Evolutionary conservation across 805 yeast genomes (phyloP), one percentile per base, ranked within the genome.

Genomic region (Suhomyces canberraensis): DNA sequence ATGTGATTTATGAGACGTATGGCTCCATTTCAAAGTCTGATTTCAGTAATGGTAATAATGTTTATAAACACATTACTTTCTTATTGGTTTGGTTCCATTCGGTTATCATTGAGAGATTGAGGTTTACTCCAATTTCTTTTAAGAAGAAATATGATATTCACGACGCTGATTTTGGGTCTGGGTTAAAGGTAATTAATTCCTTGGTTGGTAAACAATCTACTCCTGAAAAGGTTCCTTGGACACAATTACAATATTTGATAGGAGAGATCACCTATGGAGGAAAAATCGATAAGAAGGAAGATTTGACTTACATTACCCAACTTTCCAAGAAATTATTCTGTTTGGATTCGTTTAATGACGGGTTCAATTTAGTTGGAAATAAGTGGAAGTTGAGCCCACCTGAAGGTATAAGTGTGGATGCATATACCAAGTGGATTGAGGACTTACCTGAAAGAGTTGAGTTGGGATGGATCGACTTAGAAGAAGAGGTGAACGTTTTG

Each of bases 1-100:
- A 64, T 1, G 56, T 69, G 11, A 50, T 85, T 51, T 37, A 35
- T 4, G 76, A 71, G 28, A 53, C 68, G 2, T 60, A 64, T 42
- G 47, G 49, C 3, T 44, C 55, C 37, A 33, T 42, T 46, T 42
- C 37, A 19, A 37, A 16, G 37, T 52, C 51, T 5, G 27, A 45
- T 19, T 22, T 43, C 11, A 40, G 41, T 15, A 35, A 45, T 18
- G 29, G 41, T 6, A 76, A 79, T 0, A 54, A 60, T 4, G 81
- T 78, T 40, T 60, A 71, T 25, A 54, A 59, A 2, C 71, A 75
- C 35, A 47, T 82, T 3, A 68, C 61, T 41, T 77, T 81, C 45
- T 54, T 82, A 18, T 45, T 84, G 4, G 67, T 78, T 0, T 86
- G 95, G 95, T 73, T 74, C 43, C 95, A 86, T 51, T 70, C 84